Evolutionary conservation across 169 alveolate genomes (phyloP).

Genomic region (Prorocentrum cordatum): DNA sequence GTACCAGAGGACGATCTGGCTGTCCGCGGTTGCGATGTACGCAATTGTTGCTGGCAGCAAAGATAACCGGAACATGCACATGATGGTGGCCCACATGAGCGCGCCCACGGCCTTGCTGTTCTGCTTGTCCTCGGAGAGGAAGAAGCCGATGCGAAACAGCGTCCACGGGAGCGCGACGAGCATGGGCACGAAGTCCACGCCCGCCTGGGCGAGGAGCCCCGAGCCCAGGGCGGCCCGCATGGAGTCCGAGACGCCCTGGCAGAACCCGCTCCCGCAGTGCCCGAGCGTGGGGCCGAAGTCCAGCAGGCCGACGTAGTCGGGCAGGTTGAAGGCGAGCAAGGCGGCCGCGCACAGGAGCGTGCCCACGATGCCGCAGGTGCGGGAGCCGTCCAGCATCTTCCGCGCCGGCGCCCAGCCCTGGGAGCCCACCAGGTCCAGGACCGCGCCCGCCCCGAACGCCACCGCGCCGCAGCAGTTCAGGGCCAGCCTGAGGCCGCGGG

Average conservation of each 20-base stretch:
- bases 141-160: conserved; percentile 39
- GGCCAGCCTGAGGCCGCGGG: background rate
- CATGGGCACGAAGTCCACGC: background rate
- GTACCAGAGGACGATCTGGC: background rate
- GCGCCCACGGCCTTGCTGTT: background rate
- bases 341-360: background rate
- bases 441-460: background rate
- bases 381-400: background rate
- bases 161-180: conserved; percentile 13
- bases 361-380: background rate
- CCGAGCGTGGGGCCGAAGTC: background rate
- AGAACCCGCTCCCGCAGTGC: background rate
- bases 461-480: background rate
- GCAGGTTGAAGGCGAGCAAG: conserved; percentile 6
- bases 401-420: background rate
- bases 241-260: background rate
- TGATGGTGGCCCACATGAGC: conserved; percentile 22
- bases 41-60: conserved; percentile 18
- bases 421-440: background rate
- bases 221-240: conserved; percentile 4
- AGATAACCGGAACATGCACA: conserved; percentile 32
- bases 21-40: background rate
- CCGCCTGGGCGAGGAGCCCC: conserved; percentile 9
- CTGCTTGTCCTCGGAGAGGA: background rate
- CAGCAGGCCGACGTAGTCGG: conserved; percentile 19